phyloP scores from a whole-genome alignment of 2,329 filamentous ascomycete genomes.

The Diaporthe batatas region DNA sequence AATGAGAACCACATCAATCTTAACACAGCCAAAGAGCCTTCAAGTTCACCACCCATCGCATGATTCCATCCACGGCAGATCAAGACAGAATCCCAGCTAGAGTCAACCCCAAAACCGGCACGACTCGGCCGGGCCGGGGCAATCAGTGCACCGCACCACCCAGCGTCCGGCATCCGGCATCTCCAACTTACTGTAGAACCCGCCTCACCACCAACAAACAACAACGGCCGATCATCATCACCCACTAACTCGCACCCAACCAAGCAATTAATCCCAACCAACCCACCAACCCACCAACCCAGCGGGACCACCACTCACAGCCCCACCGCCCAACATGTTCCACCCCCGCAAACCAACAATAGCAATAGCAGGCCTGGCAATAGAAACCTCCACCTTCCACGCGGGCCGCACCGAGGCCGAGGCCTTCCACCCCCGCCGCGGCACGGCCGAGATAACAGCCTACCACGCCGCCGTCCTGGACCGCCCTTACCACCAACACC shows the following conservation, averaged over 20 bases:
- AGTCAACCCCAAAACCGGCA: conserved; percentile 2
- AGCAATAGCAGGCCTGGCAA: conserved; percentile 65
- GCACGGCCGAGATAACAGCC: conserved; percentile 56
- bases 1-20: too few species aligned
- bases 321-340: not conserved
- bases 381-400: conserved; percentile 67
- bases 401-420: conserved; percentile 61
- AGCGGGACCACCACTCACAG: too few species aligned
- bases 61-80: not conserved
- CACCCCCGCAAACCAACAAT: conserved; percentile 55
- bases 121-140: not conserved
- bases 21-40: not conserved
- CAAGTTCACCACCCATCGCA: not conserved
- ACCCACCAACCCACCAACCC: too few species aligned
- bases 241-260: too few species aligned
- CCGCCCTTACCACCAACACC: too few species aligned
- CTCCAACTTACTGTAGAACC: too few species aligned
- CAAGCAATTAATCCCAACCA: too few species aligned
- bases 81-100: not conserved
- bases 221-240: too few species aligned
- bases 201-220: not conserved
- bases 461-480: conserved; percentile 58
- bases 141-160: too few species aligned
- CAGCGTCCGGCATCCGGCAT: conserved; percentile 24
- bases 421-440: conserved; percentile 64